Evolutionary conservation across 2,329 filamentous ascomycete genomes (phyloP), one percentile per base, ranked within the genome.

Genomic region (Blastomyces percursus): DNA sequence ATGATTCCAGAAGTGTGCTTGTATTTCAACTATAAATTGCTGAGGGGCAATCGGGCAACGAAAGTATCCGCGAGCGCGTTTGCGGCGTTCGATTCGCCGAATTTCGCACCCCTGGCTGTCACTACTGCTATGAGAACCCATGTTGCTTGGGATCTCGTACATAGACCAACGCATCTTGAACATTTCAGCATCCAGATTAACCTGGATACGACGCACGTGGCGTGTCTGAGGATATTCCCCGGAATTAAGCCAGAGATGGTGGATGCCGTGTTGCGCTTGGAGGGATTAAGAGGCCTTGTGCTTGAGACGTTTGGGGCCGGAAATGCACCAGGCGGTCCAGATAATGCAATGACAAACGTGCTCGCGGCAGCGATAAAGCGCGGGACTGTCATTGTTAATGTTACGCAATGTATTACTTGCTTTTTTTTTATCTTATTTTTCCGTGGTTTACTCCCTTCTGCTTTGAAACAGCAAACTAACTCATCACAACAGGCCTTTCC

Each of bases 181-280:
- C 84, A 86, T 63, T 92, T 96, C 76, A 80, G 81, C 65, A 84
- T 94, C 66, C 86, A 88, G 65, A 86, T 85, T 21, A 86, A 87
- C 68, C 82, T 94, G 46, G 88, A 94, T 73, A 96, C 89, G 12
- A 85, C 88, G n/a, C 89, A 95, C 73, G 91, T 96, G 50, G 91
- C 91, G 24, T 94, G 91, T 72, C 80, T 96, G 69, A 87, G 91
- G 63, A 88, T 96, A 66, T 96, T 96, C 75, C 92, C 92, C 0
- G 92, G 92, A 40, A 95, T 96, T 76, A 89, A 89, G 73, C 89
- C 91, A n/a, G 88, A 91, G 71, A 95, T 96, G 89, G 83, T 96
- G 40, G 90, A 94, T 71, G 88, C 89, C 1, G 90, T 96, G 19
- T 80, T 96, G 64, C 83, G 83, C 54, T 79, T 91, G 40, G 86